Conservation (phyloP, 2,329 filamentous ascomycete species). For the Curvularia verruculosa region DNA sequence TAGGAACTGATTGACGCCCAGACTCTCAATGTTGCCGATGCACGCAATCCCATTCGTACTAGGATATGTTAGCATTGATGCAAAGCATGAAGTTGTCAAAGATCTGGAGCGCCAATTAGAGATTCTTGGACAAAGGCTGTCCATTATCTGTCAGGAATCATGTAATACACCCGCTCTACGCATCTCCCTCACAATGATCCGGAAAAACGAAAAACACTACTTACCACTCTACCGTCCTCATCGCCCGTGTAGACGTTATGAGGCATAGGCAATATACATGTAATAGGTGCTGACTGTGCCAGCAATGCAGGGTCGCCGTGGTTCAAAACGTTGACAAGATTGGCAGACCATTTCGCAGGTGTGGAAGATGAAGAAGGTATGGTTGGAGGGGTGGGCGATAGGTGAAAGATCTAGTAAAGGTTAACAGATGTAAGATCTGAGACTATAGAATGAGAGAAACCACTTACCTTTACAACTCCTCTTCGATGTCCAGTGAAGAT, state of each 20-base stretch:
- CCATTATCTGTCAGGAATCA: too few species aligned
- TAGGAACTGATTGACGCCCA: neutral
- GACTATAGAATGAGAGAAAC: neutral
- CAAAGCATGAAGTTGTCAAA: neutral
- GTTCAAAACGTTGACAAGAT: constrained; percentile 80
- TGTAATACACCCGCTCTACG: neutral
- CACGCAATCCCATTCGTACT: constrained; percentile 66
- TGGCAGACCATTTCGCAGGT: constrained; percentile 68
- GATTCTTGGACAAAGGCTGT: too few species aligned
- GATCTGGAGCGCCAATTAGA: neutral
- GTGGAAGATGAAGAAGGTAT: constrained; percentile 39
- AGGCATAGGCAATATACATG: constrained; percentile 82
- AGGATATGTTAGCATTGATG: constrained; percentile 13
- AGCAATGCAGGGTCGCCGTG: constrained; percentile 70
- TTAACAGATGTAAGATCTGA: neutral
- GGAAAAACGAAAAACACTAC: constrained; percentile 17
- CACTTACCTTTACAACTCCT: constrained; percentile 74
- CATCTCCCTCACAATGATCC: neutral
- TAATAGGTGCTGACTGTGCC: constrained; percentile 67
- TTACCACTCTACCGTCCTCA: constrained; percentile 80
- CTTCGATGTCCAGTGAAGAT: constrained; percentile 87
- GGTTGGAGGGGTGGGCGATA: constrained; percentile 60
- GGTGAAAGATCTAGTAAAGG: constrained; percentile 60
- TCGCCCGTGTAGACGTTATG: constrained; percentile 90
- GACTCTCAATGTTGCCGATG: constrained; percentile 49